A percentile compares a stretch with the other conserved stretches of the same genome.
Evolutionary conservation across 306 rosid species (phyloP).

Genomic region (Biancaea sappan): DNA sequence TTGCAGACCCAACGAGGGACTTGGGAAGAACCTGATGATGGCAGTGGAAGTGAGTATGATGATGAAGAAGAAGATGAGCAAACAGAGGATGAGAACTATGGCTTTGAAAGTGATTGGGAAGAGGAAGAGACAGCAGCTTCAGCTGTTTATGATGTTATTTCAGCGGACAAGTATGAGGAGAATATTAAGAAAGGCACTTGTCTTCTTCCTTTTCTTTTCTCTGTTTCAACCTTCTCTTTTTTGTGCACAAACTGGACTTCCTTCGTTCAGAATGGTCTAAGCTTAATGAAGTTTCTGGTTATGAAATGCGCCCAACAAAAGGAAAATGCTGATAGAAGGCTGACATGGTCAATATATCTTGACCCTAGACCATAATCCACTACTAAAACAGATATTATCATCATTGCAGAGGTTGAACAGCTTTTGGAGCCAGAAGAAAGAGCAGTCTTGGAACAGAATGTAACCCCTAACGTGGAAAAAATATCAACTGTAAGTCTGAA

Average conservation of each 20-base stretch:
- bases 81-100: constrained; percentile 44
- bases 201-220: constrained; percentile 15
- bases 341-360: constrained; percentile 9
- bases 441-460: constrained; percentile 68
- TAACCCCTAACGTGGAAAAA: constrained; percentile 61
- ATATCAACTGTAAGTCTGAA: constrained; percentile 67
- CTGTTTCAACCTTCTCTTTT: constrained; percentile 5
- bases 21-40: constrained; percentile 88
- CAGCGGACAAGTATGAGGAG: constrained; percentile 52
- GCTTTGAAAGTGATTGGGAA: constrained; percentile 53
- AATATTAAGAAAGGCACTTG: constrained; percentile 63
- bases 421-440: constrained; percentile 84
- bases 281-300: constrained; percentile 20
- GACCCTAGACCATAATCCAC: neutral
- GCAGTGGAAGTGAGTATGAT: constrained; percentile 62
- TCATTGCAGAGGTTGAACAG: constrained; percentile 80
- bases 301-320: neutral
- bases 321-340: constrained; percentile 23
- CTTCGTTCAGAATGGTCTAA: constrained; percentile 2
- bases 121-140: constrained; percentile 53
- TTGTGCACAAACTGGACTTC: neutral
- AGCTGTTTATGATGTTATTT: constrained; percentile 36
- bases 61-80: constrained; percentile 53
- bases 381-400: constrained; percentile 19
- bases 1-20: constrained; percentile 38